Base-by-base conservation (phyloP, 805 yeast genomes). In the Saccharomycopsis amapae region DNA sequence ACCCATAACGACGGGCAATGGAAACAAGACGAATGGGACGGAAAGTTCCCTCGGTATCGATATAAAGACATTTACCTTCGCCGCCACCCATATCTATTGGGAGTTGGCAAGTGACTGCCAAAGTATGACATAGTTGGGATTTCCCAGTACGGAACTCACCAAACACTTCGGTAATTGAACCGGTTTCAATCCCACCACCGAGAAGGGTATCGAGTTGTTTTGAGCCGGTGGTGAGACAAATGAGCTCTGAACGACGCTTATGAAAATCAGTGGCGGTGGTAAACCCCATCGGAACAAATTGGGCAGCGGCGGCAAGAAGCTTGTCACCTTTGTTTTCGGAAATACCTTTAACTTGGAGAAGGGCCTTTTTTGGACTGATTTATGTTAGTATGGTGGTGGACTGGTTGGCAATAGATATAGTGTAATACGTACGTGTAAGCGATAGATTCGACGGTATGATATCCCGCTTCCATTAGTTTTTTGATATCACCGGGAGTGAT, bases 101-200 rank as follows among this genome's bases (percentile, higher is more conserved):
- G 46, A 93, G 69, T 64, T 90, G 98, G 62, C 97, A 90, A 2
- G 97, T 90, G 5, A 93, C 96, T 0, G 97, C 96, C 46, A 93
- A 71, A 1, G 97, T 93, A 62, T 93, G 98, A 64, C 98, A 93
- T 39, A 93, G 67, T 68, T 93, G 98, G 3, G 97, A 87, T 62
- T 93, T 93, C 38, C 98, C 98, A 2, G 98, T 93, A 68, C 97
- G 78, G 62, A 89, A 93, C 64, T 93, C 98, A 31, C 98, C 98
- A 68, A 86, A 93, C 6, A 90, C 76, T 65, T 93, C 98, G 1
- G 98, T 93, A 53, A 93, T 83, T 2, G 96, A 85, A 2, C 98
- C 98, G 0, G 98, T 93, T 62, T 93, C 98, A 42, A 93, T 76
- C 35, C 98, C 98, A 44, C 98, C 98, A 7, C 97, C 97, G 33